A percentile compares a stretch with the other conserved stretches of the same genome.
phyloP scores from a whole-genome alignment of 352 stramenopile species.

The Phytophthora podocarpi region DNA sequence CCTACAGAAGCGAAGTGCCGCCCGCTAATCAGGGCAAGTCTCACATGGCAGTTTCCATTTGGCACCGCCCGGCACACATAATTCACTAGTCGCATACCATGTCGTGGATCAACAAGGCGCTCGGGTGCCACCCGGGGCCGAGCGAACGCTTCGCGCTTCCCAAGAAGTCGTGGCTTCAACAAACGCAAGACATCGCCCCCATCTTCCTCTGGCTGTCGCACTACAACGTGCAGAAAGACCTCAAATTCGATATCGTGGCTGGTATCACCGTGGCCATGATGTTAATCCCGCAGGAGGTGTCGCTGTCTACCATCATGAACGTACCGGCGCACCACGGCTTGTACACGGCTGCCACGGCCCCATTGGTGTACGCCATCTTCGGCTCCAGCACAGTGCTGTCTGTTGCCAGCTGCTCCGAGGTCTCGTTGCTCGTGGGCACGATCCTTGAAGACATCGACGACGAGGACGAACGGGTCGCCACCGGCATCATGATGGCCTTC shows the following conservation, averaged over 20 bases:
- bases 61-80: slow-evolving; percentile 10
- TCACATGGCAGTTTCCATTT: slow-evolving; percentile 21
- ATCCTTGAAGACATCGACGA: slow-evolving; percentile 19
- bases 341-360: slow-evolving; percentile 19
- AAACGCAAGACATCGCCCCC: slow-evolving; percentile 16
- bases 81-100: slow-evolving; percentile 10
- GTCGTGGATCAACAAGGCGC: slow-evolving; percentile 7
- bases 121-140: slow-evolving; percentile 1
- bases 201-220: slow-evolving; percentile 25
- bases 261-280: slow-evolving; percentile 21
- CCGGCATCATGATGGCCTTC: slow-evolving; percentile 20
- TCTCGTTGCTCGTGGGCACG: slow-evolving; percentile 18
- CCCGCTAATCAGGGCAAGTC: no score
- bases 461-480: slow-evolving; percentile 14
- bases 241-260: slow-evolving; percentile 27
- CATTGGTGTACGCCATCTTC: slow-evolving; percentile 23
- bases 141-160: slow-evolving; percentile 17
- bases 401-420: slow-evolving; percentile 20
- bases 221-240: slow-evolving; percentile 23
- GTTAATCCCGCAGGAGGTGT: slow-evolving; percentile 22
- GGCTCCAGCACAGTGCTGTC: slow-evolving; percentile 25
- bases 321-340: slow-evolving; percentile 16
- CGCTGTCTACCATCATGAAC: slow-evolving; percentile 19
- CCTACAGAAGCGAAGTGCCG: no score
- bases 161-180: slow-evolving; percentile 15